Conservation (phyloP, 225 moss, liverwort and hornwort genomes). For the Lunularia cruciata region DNA sequence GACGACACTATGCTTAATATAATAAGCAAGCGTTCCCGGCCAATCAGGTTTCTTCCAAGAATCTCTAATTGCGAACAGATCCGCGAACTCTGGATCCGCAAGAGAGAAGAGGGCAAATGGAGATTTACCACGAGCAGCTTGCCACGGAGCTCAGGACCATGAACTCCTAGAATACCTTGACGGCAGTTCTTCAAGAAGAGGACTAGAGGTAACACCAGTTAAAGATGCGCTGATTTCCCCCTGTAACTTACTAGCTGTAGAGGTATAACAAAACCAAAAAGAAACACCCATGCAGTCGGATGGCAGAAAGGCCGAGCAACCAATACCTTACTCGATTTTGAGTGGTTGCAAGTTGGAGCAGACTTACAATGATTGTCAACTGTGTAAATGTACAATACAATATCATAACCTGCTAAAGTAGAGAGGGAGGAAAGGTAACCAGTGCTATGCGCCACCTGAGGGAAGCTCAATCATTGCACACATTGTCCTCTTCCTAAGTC, state of each 20-base stretch:
- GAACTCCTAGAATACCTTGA: neutral
- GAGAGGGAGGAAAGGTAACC: conserved; percentile 5
- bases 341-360: conserved; percentile 10
- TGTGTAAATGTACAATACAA: conserved; percentile 21
- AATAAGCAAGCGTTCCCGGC: conserved; percentile 6
- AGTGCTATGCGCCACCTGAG: conserved; percentile 5
- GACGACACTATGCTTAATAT: conserved; percentile 18
- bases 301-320: conserved; percentile 4
- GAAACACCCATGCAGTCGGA: conserved; percentile 5
- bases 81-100: neutral
- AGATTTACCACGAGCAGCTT: conserved; percentile 4
- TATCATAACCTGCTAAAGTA: conserved; percentile 10
- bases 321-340: conserved; percentile 8
- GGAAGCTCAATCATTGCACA: conserved; percentile 32
- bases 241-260: neutral
- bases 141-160: neutral
- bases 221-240: neutral
- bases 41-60: conserved; percentile 1
- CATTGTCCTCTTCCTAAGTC: conserved; percentile 44
- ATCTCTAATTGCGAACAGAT: neutral
- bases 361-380: conserved; percentile 20
- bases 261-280: conserved; percentile 12
- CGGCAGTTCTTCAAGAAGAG: too few species aligned
- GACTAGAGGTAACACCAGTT: too few species aligned
- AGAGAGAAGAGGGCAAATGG: neutral